These are phyloP conservation scores for Salix dunnii DNA, from an alignment of 345 rosid species.

Conservation along the genomic window DNA sequence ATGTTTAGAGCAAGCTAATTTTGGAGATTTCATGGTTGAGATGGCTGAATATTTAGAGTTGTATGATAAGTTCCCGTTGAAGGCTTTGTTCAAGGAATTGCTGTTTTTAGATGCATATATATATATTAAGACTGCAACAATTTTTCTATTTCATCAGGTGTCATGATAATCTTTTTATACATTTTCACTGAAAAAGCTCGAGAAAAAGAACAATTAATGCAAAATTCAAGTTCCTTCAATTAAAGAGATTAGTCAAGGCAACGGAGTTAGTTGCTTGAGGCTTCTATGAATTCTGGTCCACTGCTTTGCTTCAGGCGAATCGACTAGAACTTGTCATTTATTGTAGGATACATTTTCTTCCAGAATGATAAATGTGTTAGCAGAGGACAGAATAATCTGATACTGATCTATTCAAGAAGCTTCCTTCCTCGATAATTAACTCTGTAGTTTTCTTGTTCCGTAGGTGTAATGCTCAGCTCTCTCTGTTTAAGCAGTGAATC, in stretches of 20 bases:
- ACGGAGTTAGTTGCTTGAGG: not conserved
- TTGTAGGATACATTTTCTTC: not conserved
- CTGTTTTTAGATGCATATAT: not conserved
- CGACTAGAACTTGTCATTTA: not conserved
- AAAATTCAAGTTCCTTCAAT: too few relatives aligned
- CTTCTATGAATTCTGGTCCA: not conserved
- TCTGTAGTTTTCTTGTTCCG: constrained; percentile 47
- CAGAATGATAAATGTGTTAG: not conserved
- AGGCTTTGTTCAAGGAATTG: not conserved
- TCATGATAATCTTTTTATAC: too few relatives aligned
- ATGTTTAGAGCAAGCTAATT: not conserved
- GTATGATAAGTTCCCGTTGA: not conserved
- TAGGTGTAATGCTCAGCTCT: constrained; percentile 30
- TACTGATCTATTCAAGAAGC: constrained; percentile 29
- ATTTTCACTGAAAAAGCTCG: not conserved
- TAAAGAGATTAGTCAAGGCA: not conserved
- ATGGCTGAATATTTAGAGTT: not conserved
- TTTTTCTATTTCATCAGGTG: not conserved
- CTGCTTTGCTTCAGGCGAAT: not conserved
- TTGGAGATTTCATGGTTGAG: not conserved
- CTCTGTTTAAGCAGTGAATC: not conserved
- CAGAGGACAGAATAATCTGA: not conserved
- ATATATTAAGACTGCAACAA: too few relatives aligned
- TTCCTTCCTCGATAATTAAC: constrained; percentile 40
- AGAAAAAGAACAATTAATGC: too few relatives aligned